Percentiles rank a stretch among this genome's conserved stretches.
These are phyloP conservation scores for Thelephora ganbajun DNA, from an alignment of 768 basidiomycete species.

Conservation along the genomic window DNA sequence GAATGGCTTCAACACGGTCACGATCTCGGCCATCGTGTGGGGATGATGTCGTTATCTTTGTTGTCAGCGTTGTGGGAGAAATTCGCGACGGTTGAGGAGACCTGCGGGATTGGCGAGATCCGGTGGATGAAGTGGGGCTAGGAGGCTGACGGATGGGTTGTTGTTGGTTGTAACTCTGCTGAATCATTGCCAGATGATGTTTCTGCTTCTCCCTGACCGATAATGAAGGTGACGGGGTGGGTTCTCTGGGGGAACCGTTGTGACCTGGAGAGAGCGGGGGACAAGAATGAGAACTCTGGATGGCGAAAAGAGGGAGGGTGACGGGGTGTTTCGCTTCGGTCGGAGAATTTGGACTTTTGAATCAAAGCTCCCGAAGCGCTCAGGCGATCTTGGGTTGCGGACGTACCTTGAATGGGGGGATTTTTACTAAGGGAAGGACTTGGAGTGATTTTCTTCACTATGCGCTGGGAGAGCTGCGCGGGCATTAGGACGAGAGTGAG, in stretches of 20 bases:
- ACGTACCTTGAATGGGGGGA: not conserved
- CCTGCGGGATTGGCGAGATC: slow-evolving; percentile 20
- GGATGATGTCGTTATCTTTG: slow-evolving; percentile 17
- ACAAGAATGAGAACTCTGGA: not conserved
- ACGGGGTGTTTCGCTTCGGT: not conserved
- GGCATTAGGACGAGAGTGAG: not conserved
- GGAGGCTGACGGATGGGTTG: slow-evolving; percentile 25
- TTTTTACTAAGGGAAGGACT: not conserved
- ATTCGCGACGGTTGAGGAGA: slow-evolving; percentile 20
- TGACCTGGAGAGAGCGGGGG: slow-evolving; percentile 1
- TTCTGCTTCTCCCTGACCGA: slow-evolving; percentile 23
- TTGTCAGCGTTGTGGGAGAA: slow-evolving; percentile 13
- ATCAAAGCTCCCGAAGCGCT: not conserved
- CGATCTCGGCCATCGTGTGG: slow-evolving; percentile 5
- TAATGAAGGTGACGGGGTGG: slow-evolving; percentile 27
- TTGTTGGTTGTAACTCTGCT: slow-evolving; percentile 21
- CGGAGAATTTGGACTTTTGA: not conserved
- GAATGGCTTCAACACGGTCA: slow-evolving; percentile 22
- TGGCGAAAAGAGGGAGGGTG: not conserved
- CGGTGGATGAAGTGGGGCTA: slow-evolving; percentile 20
- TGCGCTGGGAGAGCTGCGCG: not conserved
- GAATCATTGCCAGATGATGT: slow-evolving; percentile 43
- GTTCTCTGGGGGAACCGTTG: slow-evolving; percentile 24
- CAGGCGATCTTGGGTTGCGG: not conserved
- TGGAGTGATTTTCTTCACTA: not conserved